Base-by-base conservation (phyloP, 2,329 filamentous ascomycete genomes). In the Zarea fungicola region DNA sequence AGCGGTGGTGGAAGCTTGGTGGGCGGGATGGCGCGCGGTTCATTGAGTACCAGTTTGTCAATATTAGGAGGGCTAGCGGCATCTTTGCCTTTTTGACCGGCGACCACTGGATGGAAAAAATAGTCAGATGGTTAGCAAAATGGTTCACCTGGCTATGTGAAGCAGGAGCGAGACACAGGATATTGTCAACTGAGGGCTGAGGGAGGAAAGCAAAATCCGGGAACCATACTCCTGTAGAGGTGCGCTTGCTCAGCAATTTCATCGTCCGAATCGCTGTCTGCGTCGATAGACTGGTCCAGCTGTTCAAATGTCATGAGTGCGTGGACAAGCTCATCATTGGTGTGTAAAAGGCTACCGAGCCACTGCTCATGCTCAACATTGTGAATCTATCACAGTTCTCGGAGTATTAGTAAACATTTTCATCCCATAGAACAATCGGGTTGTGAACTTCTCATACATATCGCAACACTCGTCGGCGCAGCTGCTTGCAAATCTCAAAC, bases 271-370 rank as follows among this genome's bases (percentile, higher is more conserved):
- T 87, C 83, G 56, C 81, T 85, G 61, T 87, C 83, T 6, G 83
- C 82, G 55, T 89, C 86, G 54, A 92, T 87, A 41, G 87, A 90
- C 52, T 85, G 83, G 63, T 99, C 92, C 54, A 97, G 80, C 58
- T 96, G 88, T 67, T 97, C 92, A 62, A 90, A 99, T 0, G 90
- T 87, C 81, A 95, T 96, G 50, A 99, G 76, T 2, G 91, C 89
- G 53, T 85, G 85, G 34, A 97, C 88, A n/a, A 99, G 83, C 66
- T 95, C 88, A 60, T 99, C 93, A 60, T 99, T 97, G 55, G 92
- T 91, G 60, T 93, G 89, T 16, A 99, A 83, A 5, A 99, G 76
- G 52, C 89, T 85, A 35, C 92, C 93, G 8, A 99, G 83, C 76
- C 87, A 96, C 60, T 97, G 84, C 61, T 97, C 92, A 8, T 83